These are phyloP conservation scores for Cenchrus americanus DNA, from an alignment of 176 grass and related monocot species.

Conservation along the genomic window DNA sequence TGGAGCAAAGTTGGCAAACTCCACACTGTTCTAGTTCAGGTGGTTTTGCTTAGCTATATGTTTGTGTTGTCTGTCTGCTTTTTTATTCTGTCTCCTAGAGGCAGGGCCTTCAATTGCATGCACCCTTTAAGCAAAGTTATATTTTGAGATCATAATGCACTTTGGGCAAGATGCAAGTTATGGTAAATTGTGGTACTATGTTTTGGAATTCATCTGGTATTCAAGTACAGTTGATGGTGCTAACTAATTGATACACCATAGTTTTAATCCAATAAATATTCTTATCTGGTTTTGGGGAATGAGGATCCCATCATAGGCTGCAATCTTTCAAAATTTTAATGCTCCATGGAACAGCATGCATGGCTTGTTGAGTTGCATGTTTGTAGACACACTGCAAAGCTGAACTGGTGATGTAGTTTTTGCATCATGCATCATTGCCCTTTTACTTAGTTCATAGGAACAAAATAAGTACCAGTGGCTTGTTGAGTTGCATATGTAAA, in stretches of 20 bases:
- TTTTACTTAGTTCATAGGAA: constrained; percentile 3
- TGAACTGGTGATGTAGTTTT: neutral
- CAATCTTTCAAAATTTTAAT: neutral
- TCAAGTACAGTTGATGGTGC: neutral
- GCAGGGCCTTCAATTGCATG: neutral
- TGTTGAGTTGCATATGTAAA: neutral
- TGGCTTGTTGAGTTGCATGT: too few species aligned
- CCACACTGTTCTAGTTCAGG: constrained; percentile 74
- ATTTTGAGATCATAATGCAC: neutral
- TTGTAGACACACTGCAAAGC: neutral
- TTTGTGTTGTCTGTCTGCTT: neutral
- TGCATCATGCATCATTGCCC: neutral
- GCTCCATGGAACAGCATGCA: neutral
- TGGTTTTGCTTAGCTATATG: constrained; percentile 29
- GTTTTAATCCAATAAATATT: constrained; percentile 1
- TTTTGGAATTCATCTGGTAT: neutral
- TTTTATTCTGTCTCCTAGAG: neutral
- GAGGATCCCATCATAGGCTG: neutral
- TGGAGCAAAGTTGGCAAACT: constrained; percentile 94
- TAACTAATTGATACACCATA: neutral
- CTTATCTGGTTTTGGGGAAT: neutral
- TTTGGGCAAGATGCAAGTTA: neutral
- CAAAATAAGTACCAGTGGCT: neutral
- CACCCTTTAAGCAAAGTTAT: neutral
- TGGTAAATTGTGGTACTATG: neutral